Percentiles rank a stretch among this genome's conserved stretches.
Conservation (phyloP, 2,329 filamentous ascomycete genomes). For the Coleophoma cylindrospora region DNA sequence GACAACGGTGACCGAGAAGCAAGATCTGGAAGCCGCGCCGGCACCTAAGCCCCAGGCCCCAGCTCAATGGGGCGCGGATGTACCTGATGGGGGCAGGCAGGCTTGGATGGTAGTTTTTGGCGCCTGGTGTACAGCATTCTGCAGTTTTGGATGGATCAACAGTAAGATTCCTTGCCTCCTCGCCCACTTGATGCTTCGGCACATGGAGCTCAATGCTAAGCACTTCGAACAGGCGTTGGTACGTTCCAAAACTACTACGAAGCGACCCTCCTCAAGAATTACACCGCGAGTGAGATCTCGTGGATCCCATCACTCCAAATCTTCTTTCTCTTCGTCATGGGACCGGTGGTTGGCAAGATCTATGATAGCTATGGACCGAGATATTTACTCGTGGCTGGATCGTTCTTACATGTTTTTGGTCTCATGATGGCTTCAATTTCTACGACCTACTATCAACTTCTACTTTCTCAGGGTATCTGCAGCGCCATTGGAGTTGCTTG, state of each 20-base stretch:
- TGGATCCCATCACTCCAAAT: constrained; percentile 51
- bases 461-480: constrained; percentile 34
- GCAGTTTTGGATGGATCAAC: constrained; percentile 40
- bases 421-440: constrained; percentile 32
- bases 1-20: no score
- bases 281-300: constrained; percentile 45
- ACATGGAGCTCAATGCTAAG: neutral
- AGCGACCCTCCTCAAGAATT: constrained; percentile 35
- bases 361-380: constrained; percentile 58
- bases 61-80: neutral
- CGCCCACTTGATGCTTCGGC: neutral
- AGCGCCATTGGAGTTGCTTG: constrained; percentile 36
- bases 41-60: no score
- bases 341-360: constrained; percentile 53
- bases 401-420: constrained; percentile 40
- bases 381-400: constrained; percentile 45
- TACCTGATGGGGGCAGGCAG: constrained; percentile 46
- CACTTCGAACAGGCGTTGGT: constrained; percentile 28
- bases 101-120: constrained; percentile 50
- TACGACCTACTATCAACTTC: constrained; percentile 30
- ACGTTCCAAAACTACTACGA: constrained; percentile 53
- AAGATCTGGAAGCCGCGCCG: no score
- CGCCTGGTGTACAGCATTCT: constrained; percentile 35
- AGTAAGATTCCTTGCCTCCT: neutral
- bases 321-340: constrained; percentile 39